Conservation (phyloP, 2,329 filamentous ascomycete genomes). For the Ophiostoma novo-ulmi region DNA sequence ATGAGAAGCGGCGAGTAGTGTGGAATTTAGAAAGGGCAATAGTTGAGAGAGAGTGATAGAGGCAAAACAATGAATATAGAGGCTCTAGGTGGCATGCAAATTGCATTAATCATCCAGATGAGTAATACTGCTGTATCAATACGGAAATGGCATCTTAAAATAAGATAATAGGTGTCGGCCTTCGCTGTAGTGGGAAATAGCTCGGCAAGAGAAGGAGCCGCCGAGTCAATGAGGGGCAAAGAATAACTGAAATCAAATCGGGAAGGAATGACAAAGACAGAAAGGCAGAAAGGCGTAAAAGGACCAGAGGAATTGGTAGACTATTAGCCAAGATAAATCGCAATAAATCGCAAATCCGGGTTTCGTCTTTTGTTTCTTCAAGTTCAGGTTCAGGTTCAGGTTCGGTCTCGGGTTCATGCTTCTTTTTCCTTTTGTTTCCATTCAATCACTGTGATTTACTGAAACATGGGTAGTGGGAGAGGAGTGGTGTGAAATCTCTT, state of each 20-base stretch:
- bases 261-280: conserved; percentile 3
- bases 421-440: not conserved
- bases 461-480: not conserved
- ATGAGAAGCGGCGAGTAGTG: not conserved
- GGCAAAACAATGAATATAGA: not conserved
- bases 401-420: too few species aligned
- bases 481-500: not conserved
- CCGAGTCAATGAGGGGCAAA: conserved; percentile 27
- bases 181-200: not conserved
- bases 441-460: not conserved
- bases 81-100: not conserved
- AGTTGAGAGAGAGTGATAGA: conserved; percentile 21
- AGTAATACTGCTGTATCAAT: not conserved
- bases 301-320: not conserved
- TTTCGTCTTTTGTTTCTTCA: not conserved
- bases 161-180: not conserved
- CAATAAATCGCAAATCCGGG: too few species aligned
- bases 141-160: not conserved
- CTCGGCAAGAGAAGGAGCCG: conserved; percentile 26
- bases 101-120: not conserved
- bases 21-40: not conserved
- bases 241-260: conserved; percentile 23
- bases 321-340: not conserved
- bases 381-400: too few species aligned
- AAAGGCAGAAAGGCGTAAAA: not conserved